phyloP scores from a whole-genome alignment of 495 filamentous ascomycete species.

The Rusavskia elegans region DNA sequence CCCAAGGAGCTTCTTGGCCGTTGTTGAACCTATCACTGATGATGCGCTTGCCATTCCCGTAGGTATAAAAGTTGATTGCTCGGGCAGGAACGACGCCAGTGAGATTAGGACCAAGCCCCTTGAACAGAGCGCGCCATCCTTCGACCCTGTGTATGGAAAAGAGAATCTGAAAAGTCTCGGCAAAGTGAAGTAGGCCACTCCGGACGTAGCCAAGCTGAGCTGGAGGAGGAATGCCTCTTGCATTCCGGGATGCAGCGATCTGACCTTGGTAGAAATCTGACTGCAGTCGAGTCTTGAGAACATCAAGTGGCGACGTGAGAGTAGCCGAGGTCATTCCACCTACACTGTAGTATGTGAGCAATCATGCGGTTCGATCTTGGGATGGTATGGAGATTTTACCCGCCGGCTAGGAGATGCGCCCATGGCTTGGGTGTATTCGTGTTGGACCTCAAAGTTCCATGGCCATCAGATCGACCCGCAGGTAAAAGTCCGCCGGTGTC shows the following conservation, averaged over 20 bases:
- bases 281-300: constrained; percentile 79
- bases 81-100: constrained; percentile 41
- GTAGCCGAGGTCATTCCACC: constrained; percentile 79
- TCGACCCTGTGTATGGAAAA: constrained; percentile 34
- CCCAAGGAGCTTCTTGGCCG: constrained; percentile 28
- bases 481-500: not conserved
- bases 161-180: constrained; percentile 41
- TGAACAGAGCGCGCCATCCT: constrained; percentile 42
- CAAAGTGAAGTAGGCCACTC: constrained; percentile 31
- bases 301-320: constrained; percentile 78
- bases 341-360: constrained; percentile 33
- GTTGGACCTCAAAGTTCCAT: not conserved
- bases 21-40: constrained; percentile 29
- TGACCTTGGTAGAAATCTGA: constrained; percentile 79
- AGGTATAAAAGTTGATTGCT: constrained; percentile 42
- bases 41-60: constrained; percentile 41
- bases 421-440: constrained; percentile 42
- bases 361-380: not conserved
- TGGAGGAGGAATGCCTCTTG: constrained; percentile 29
- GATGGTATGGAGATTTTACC: constrained; percentile 32
- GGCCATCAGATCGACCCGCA: not conserved
- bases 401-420: constrained; percentile 79
- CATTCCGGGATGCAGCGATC: constrained; percentile 28
- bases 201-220: constrained; percentile 28
- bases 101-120: constrained; percentile 41